Conservation (phyloP, 2,329 filamentous ascomycete species). For the Cercospora sp. region DNA sequence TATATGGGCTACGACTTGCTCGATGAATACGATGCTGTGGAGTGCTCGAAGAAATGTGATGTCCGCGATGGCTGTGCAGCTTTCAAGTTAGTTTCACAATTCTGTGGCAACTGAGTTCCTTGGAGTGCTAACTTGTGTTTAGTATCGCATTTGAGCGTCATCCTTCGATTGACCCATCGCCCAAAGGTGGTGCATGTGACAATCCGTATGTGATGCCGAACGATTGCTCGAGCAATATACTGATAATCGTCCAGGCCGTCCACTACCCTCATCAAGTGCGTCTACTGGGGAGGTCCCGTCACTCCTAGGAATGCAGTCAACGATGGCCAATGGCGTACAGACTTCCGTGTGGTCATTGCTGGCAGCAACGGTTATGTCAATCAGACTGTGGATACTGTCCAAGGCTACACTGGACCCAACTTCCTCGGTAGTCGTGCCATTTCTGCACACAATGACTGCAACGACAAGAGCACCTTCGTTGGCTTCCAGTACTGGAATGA, state of each 20-base stretch:
- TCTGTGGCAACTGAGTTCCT: not conserved
- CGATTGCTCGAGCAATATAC: not conserved
- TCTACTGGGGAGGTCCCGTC: constrained; percentile 36
- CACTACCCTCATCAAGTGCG: constrained; percentile 36
- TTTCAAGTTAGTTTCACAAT: constrained; percentile 9
- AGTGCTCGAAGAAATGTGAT: constrained; percentile 33
- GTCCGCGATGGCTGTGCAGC: constrained; percentile 20
- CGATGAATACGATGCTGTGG: constrained; percentile 30
- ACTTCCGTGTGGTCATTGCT: constrained; percentile 23
- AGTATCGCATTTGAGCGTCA: constrained; percentile 17
- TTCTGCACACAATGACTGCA: constrained; percentile 32
- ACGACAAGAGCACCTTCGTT: constrained; percentile 34
- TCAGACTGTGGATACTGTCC: not conserved
- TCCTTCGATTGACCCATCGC: constrained; percentile 38
- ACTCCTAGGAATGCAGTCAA: constrained; percentile 31
- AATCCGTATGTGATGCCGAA: constrained; percentile 2
- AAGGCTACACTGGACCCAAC: constrained; percentile 23
- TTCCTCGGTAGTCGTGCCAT: constrained; percentile 33
- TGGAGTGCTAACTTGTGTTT: not conserved
- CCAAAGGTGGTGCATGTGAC: constrained; percentile 23
- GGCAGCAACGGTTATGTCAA: constrained; percentile 21
- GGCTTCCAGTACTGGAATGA: constrained; percentile 34
- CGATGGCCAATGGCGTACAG: constrained; percentile 30
- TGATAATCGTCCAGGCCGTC: not conserved
- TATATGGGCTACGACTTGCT: constrained; percentile 26